A percentile compares a stretch with the other conserved stretches of the same genome.
phyloP scores from a whole-genome alignment of 2,329 filamentous ascomycete genomes.

The Claviceps pazoutovae region DNA sequence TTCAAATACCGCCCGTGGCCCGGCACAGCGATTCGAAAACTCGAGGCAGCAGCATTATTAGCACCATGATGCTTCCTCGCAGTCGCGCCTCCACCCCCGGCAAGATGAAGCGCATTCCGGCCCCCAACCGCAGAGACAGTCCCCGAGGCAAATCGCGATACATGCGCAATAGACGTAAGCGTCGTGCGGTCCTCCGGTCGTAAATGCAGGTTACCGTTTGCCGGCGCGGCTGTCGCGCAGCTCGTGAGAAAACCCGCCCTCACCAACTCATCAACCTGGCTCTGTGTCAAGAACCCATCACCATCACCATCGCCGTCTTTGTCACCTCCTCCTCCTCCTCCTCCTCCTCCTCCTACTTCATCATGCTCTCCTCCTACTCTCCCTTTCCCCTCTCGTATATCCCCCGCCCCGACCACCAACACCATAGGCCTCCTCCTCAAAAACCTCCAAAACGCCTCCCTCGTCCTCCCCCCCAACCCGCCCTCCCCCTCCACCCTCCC shows the following conservation, averaged over 20 bases:
- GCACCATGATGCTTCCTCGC: not conserved
- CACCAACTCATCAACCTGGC: slow-evolving; percentile 44
- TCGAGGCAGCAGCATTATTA: not conserved
- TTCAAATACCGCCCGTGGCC: slow-evolving; percentile 54
- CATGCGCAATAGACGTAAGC: slow-evolving; percentile 45
- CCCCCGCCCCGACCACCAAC: not conserved
- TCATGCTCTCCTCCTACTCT: not conserved
- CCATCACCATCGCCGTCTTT: not conserved
- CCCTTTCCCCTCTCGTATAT: not conserved
- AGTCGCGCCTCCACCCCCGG: slow-evolving; percentile 40
- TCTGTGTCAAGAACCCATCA: slow-evolving; percentile 20
- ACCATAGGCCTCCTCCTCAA: slow-evolving; percentile 28
- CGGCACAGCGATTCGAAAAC: slow-evolving; percentile 47
- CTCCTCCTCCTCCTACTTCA: not conserved
- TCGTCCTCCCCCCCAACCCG: slow-evolving; percentile 27
- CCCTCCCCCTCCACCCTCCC: slow-evolving; percentile 3
- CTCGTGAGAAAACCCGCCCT: slow-evolving; percentile 53
- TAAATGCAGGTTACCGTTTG: slow-evolving; percentile 23
- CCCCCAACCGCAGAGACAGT: slow-evolving; percentile 57
- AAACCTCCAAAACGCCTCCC: slow-evolving; percentile 35
- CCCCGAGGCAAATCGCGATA: slow-evolving; percentile 53
- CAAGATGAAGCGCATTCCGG: slow-evolving; percentile 46
- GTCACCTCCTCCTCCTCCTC: not conserved
- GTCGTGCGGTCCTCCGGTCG: slow-evolving; percentile 41
- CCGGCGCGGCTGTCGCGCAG: slow-evolving; percentile 16